Evolutionary conservation across 495 filamentous ascomycete genomes (phyloP).

Genomic region (Parathielavia appendiculata): DNA sequence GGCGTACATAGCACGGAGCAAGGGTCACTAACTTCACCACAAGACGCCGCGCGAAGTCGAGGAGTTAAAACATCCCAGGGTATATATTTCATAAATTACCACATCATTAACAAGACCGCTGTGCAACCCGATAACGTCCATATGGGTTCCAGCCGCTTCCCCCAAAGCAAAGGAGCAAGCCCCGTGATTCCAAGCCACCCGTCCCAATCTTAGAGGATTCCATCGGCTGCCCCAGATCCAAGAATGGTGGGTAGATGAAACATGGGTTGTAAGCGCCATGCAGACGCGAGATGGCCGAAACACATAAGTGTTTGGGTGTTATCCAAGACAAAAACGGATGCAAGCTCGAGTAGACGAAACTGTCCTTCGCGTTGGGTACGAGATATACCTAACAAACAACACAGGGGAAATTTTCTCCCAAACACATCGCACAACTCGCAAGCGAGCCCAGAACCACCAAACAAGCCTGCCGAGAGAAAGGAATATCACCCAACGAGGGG

Average conservation of each 20-base stretch:
- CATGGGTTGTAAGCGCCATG: not conserved
- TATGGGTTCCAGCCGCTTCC: not conserved
- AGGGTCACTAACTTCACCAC: too few species aligned
- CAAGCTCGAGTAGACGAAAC: not conserved
- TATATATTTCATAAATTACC: conserved; percentile 2
- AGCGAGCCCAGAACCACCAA: conserved; percentile 13
- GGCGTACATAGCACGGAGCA: not conserved
- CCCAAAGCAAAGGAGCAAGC: not conserved
- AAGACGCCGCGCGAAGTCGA: too few species aligned
- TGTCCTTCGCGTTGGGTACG: conserved; percentile 7
- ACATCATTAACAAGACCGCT: not conserved
- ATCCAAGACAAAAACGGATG: not conserved
- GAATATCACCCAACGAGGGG: not conserved
- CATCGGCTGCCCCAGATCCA: not conserved
- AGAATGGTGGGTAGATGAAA: not conserved
- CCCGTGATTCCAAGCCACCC: not conserved
- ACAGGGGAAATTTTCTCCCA: conserved; percentile 2
- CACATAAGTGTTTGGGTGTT: too few species aligned
- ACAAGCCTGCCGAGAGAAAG: conserved; percentile 6
- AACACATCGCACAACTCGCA: conserved; percentile 5
- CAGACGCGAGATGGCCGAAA: not conserved
- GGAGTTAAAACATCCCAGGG: conserved; percentile 2
- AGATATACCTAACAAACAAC: conserved; percentile 6
- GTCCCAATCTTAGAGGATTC: not conserved
- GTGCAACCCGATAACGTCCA: not conserved